Evolutionary conservation across 768 basidiomycete genomes (phyloP).

Genomic region (Leccinum olivaceopallidum): DNA sequence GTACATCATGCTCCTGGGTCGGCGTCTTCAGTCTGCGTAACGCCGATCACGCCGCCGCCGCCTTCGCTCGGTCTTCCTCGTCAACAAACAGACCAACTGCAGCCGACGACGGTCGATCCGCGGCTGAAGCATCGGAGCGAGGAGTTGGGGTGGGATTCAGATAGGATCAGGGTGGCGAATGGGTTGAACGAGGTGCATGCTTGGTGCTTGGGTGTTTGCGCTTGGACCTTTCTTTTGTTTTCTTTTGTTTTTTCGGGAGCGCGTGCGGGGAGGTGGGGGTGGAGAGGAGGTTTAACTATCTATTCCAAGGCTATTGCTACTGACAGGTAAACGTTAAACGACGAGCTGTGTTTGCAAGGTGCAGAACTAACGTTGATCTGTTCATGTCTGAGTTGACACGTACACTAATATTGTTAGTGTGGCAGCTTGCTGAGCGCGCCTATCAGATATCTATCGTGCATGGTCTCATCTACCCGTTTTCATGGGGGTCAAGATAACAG

Average conservation of each 20-base stretch:
- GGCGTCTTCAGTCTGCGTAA: constrained; percentile 29
- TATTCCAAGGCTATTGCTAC: constrained; percentile 25
- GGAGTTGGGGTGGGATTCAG: constrained; percentile 30
- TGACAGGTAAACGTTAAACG: background rate
- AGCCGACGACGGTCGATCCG: constrained; percentile 23
- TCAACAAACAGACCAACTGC: background rate
- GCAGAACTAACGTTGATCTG: too few relatives aligned
- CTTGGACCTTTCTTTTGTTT: background rate
- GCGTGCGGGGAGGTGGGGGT: background rate
- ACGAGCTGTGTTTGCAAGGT: background rate
- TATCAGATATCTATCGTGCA: too few relatives aligned
- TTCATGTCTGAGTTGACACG: too few relatives aligned
- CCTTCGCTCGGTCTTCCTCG: constrained; percentile 15
- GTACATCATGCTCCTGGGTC: constrained; percentile 20
- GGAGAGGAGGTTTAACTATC: background rate
- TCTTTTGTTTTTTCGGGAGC: background rate
- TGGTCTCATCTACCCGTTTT: too few relatives aligned
- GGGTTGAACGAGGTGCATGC: constrained; percentile 21
- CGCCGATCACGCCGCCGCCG: constrained; percentile 34
- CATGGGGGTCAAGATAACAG: too few relatives aligned
- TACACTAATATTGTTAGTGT: too few relatives aligned
- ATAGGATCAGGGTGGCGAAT: constrained; percentile 16
- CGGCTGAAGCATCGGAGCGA: constrained; percentile 33
- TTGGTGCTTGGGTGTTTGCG: constrained; percentile 4
- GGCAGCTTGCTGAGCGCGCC: too few relatives aligned